Conservation (phyloP, 169 alveolate species). For the Plasmodium vivax region DNA sequence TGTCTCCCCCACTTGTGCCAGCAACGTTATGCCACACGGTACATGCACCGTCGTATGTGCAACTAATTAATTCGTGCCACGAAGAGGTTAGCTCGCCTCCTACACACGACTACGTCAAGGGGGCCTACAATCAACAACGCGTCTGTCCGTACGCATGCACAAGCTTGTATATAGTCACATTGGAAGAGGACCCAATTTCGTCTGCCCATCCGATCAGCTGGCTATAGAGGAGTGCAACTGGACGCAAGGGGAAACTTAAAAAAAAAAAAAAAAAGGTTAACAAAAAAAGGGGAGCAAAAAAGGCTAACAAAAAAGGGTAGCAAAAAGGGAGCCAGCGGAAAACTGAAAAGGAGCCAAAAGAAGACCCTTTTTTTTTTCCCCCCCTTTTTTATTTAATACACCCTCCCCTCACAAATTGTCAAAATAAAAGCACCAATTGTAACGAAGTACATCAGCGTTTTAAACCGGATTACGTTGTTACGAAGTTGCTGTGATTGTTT, state of each 20-base stretch:
- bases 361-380: background rate
- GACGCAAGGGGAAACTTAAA: background rate
- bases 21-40: background rate
- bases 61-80: background rate
- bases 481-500: background rate
- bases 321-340: background rate
- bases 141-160: background rate
- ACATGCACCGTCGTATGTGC: background rate
- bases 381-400: background rate
- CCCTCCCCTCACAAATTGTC: background rate
- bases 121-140: background rate
- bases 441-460: background rate
- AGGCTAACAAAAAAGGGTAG: background rate
- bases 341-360: background rate
- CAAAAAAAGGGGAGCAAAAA: background rate
- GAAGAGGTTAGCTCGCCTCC: background rate
- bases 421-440: background rate
- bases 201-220: background rate
- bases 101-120: background rate
- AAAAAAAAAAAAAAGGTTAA: background rate
- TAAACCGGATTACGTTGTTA: background rate
- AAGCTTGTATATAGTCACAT: background rate
- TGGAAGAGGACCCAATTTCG: constrained; percentile 12
- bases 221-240: constrained; percentile 2
- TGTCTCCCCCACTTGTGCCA: background rate